Evolutionary conservation across 306 rosid genomes (phyloP).

Genomic region (Carpinus viminea): DNA sequence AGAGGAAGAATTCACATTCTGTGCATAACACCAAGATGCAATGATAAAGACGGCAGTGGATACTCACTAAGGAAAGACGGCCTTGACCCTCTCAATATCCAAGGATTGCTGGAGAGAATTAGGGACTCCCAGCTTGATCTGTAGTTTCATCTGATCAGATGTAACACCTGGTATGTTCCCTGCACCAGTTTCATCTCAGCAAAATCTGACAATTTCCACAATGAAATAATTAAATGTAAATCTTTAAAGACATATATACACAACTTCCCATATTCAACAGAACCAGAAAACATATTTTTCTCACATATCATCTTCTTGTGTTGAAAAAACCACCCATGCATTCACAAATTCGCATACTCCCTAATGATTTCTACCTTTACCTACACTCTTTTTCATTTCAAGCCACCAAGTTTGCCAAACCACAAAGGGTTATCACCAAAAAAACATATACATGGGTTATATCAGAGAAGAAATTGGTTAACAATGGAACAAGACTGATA

Average conservation of each 20-base stretch:
- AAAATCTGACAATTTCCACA: conserved; percentile 19
- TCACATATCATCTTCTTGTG: not conserved
- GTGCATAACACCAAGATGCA: not conserved
- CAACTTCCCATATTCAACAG: not conserved
- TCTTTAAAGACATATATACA: not conserved
- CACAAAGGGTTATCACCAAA: not conserved
- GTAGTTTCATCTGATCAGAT: conserved; percentile 82
- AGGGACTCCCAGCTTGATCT: conserved; percentile 93
- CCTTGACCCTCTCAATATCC: conserved; percentile 79
- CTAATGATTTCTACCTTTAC: not conserved
- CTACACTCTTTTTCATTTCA: not conserved
- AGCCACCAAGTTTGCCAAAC: conserved; percentile 1
- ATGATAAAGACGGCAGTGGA: not conserved
- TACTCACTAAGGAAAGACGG: conserved; percentile 96
- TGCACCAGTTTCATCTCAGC: conserved; percentile 36
- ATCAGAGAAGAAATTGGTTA: not conserved
- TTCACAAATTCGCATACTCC: not conserved
- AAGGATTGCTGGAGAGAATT: conserved; percentile 68
- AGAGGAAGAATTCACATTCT: conserved; percentile 2
- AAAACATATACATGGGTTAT: not conserved
- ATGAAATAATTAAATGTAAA: not conserved
- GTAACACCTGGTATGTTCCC: conserved; percentile 92
- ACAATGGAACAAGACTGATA: not conserved
- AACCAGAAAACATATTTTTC: not conserved
- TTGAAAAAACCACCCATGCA: not conserved